phyloP scores from a whole-genome alignment of 1,284 basidiomycete species.

The Athelia psychrophila region DNA sequence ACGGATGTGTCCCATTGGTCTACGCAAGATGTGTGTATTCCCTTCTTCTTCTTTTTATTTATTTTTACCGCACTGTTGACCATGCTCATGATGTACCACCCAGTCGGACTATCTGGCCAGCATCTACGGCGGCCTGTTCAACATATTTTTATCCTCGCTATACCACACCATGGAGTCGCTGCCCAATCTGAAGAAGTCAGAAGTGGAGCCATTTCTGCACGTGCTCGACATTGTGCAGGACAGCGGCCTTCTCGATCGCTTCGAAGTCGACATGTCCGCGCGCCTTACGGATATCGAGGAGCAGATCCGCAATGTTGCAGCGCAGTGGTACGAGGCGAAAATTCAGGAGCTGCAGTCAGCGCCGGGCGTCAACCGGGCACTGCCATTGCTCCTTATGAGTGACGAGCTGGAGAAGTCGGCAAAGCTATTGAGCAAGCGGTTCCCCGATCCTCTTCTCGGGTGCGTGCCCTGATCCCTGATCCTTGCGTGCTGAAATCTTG shows the following conservation, averaged over 20 bases:
- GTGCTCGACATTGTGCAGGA: slow-evolving; percentile 74
- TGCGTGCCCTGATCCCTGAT: slow-evolving; percentile 40
- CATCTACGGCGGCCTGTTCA: slow-evolving; percentile 76
- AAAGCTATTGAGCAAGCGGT: slow-evolving; percentile 82
- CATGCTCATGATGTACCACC: not conserved
- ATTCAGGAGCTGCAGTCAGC: slow-evolving; percentile 64
- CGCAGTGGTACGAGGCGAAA: slow-evolving; percentile 69
- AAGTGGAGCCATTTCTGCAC: slow-evolving; percentile 60
- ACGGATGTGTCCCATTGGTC: slow-evolving; percentile 78
- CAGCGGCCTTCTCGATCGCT: slow-evolving; percentile 64
- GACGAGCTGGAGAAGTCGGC: slow-evolving; percentile 87
- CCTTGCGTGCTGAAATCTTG: slow-evolving; percentile 2
- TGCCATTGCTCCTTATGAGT: slow-evolving; percentile 80
- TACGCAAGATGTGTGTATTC: slow-evolving; percentile 72
- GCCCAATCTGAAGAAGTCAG: slow-evolving; percentile 67
- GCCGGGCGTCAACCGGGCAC: slow-evolving; percentile 73
- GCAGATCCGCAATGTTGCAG: slow-evolving; percentile 66
- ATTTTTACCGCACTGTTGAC: slow-evolving; percentile 4
- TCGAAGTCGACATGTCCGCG: slow-evolving; percentile 62
- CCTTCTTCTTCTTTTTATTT: slow-evolving; percentile 1
- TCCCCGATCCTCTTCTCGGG: slow-evolving; percentile 81
- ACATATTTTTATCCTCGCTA: slow-evolving; percentile 81
- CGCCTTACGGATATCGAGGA: slow-evolving; percentile 72
- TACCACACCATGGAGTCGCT: slow-evolving; percentile 82
- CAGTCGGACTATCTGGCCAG: slow-evolving; percentile 65